phyloP scores from a whole-genome alignment of 2,329 filamentous ascomycete genomes.

The Aspergillus sp. region DNA sequence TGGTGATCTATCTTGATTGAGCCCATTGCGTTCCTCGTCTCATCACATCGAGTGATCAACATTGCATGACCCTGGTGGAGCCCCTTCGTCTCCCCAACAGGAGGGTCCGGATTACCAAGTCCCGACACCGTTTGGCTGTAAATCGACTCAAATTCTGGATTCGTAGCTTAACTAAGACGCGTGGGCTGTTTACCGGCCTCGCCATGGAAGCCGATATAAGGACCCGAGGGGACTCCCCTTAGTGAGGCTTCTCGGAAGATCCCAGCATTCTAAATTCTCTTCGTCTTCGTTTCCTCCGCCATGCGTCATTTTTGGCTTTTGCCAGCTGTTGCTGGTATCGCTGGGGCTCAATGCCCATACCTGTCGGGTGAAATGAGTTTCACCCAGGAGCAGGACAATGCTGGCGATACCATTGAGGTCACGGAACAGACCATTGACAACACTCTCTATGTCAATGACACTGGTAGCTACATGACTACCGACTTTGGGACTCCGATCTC shows the following conservation, averaged over 20 bases:
- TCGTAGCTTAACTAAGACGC: constrained; percentile 3
- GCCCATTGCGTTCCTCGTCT: not conserved
- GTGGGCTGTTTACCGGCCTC: not conserved
- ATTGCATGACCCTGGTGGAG: constrained; percentile 4
- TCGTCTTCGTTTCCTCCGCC: not conserved
- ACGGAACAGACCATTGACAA: constrained; percentile 45
- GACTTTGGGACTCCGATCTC: constrained; percentile 68
- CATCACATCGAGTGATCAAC: not conserved
- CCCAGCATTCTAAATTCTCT: too few relatives aligned
- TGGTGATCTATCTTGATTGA: not conserved
- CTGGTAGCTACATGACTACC: constrained; percentile 59
- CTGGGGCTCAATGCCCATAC: constrained; percentile 6
- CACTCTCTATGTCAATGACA: constrained; percentile 53
- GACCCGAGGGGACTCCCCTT: too few relatives aligned
- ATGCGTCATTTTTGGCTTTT: constrained; percentile 8
- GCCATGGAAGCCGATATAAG: not conserved
- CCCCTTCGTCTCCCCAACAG: not conserved
- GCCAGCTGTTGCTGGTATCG: constrained; percentile 2
- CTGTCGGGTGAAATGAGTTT: constrained; percentile 5
- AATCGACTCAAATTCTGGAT: not conserved
- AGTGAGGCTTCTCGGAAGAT: too few relatives aligned
- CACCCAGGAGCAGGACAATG: constrained; percentile 2
- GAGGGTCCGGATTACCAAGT: not conserved
- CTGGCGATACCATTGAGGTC: constrained; percentile 24
- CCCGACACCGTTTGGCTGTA: not conserved